Evolutionary conservation across 2,329 filamentous ascomycete genomes (phyloP).

Genomic region (Alternaria hordeiaustralica): DNA sequence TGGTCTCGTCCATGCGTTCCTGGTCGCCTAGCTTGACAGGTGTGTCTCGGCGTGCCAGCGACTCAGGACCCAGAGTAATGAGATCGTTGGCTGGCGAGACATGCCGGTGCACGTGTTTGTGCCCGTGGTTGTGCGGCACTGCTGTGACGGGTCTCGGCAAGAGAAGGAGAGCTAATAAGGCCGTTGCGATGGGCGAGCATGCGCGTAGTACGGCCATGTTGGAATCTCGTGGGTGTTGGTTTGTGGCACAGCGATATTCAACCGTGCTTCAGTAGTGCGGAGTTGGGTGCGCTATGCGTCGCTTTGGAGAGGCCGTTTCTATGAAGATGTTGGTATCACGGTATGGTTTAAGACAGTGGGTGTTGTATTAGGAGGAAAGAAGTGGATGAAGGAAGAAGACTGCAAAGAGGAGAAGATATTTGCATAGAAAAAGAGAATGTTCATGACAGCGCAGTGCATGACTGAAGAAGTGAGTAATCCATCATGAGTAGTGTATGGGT

Average conservation of each 20-base stretch:
- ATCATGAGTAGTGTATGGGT: background rate
- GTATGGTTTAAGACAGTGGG: fast-evolving
- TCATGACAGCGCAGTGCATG: background rate
- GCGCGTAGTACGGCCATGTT: background rate
- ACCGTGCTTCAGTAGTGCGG: background rate
- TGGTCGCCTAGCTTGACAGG: too few species aligned
- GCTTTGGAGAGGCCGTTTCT: background rate
- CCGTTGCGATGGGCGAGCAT: background rate
- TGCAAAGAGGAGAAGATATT: background rate
- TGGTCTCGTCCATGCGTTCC: too few species aligned
- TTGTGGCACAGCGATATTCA: background rate
- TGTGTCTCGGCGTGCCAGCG: background rate
- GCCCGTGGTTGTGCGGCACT: background rate
- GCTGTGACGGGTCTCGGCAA: background rate
- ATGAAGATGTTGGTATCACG: background rate
- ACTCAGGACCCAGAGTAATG: background rate
- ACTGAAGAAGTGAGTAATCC: background rate
- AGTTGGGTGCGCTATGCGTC: background rate
- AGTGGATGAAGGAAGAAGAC: background rate
- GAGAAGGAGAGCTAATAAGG: background rate
- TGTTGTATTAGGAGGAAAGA: fast-evolving
- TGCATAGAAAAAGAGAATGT: too few species aligned
- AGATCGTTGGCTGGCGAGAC: too few species aligned
- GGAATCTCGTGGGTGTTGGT: background rate
- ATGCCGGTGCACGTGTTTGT: background rate